Base-by-base conservation (phyloP, 495 filamentous ascomycete species). In the Ascobolus immersus region DNA sequence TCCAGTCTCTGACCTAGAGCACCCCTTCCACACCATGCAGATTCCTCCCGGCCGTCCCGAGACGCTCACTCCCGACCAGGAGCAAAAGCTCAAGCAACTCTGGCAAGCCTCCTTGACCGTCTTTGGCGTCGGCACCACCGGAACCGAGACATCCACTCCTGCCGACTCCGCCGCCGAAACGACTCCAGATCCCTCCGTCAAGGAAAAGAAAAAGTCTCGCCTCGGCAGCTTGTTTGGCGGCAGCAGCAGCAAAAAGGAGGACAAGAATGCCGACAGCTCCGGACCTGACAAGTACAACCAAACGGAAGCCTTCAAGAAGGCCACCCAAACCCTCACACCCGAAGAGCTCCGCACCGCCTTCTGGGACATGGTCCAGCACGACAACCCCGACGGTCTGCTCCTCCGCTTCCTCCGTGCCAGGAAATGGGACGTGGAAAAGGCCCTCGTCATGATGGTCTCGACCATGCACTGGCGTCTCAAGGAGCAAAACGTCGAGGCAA, bases 351-450 rank as follows among this genome's bases (percentile, higher is more conserved):
- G 86, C 18, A 58, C 61, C 2, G 71, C 79, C 2, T 79, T 93
- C 53, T 96, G 86, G 86, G 65, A 59, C 37, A 92, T 96, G 86
- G 69, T 84, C 21, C 94, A 94, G 57, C 74, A 80, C 42, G 89
- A 96, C 49, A 64, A 93, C 51, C 86, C 86, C 2, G 86, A 96
- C 51, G 71, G 65, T 5, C 60, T 96, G 17, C 59, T 92, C 9
- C 58, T 96, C 34, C 70, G 86, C 18, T 96, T 93, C 54, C 57
- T 96, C 36, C 65, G 86, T 25, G 86, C 86, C 6, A 65, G 86
- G 22, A 96, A 94, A 54, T 96, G 86, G 86, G 77, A 96, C 48
- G 67, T 90, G 19, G 74, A 92, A 29, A 79, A 77, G 44, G 84
- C 86, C 12, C 59, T 96, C 10, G 64, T 93, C 38, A 96, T 96